phyloP scores from a whole-genome alignment of 495 filamentous ascomycete species.

The Aspergillus biplanus region DNA sequence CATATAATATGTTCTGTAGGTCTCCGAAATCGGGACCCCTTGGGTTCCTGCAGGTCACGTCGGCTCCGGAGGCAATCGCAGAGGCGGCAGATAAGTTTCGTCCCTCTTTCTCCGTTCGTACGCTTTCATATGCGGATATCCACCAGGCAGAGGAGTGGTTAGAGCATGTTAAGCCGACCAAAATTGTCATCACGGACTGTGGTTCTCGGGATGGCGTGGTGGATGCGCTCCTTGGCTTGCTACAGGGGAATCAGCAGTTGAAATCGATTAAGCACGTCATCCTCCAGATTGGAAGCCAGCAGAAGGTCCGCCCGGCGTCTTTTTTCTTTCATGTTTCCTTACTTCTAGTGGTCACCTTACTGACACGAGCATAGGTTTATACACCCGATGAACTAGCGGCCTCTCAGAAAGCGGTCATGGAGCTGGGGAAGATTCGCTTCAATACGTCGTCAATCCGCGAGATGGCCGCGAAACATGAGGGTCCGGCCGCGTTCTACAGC shows the following conservation, averaged over 20 bases:
- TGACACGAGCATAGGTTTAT: slow-evolving; percentile 22
- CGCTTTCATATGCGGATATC: slow-evolving; percentile 27
- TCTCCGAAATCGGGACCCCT: slow-evolving; percentile 21
- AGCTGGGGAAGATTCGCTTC: slow-evolving; percentile 34
- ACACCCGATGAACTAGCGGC: slow-evolving; percentile 30
- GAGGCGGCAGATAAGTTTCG: slow-evolving; percentile 34
- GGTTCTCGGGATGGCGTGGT: slow-evolving; percentile 47
- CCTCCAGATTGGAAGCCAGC: slow-evolving; percentile 45
- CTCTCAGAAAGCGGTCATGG: slow-evolving; percentile 3
- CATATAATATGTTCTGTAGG: slow-evolving; percentile 32
- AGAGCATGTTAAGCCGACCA: slow-evolving; percentile 24
- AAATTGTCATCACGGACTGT: slow-evolving; percentile 57
- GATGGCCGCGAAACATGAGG: slow-evolving; percentile 35
- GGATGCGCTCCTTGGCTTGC: slow-evolving; percentile 35
- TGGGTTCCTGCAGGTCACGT: slow-evolving; percentile 35
- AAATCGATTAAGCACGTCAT: slow-evolving; percentile 31
- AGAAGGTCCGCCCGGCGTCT: slow-evolving; percentile 28
- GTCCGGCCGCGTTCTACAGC: slow-evolving; percentile 36
- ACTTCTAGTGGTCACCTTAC: neutral
- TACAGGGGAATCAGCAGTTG: slow-evolving; percentile 22
- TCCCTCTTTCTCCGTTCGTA: neutral
- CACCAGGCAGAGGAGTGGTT: slow-evolving; percentile 25
- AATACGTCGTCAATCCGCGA: slow-evolving; percentile 50
- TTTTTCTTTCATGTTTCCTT: neutral
- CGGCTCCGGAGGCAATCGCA: slow-evolving; percentile 21